Percentiles rank a stretch among this genome's conserved stretches.
Conservation (phyloP, 129 eudicot species). For the Solidago caesia region DNA sequence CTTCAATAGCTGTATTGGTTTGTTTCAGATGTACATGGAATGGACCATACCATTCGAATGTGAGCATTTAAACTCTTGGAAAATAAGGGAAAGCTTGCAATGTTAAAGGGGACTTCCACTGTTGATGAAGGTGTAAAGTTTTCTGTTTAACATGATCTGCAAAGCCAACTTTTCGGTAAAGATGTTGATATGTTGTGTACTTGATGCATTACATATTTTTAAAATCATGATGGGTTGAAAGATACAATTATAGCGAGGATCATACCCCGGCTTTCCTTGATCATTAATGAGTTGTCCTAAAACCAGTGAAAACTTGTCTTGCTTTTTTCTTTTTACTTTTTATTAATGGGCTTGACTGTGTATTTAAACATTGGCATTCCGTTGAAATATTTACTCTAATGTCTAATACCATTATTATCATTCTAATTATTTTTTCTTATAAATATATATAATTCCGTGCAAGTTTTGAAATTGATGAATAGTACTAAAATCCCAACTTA, state of each 20-base stretch:
- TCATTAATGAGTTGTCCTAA: too few species aligned
- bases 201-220: conserved; percentile 10
- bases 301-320: not conserved
- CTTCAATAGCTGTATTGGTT: not conserved
- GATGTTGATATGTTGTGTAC: conserved; percentile 22
- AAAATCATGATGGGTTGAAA: conserved; percentile 3
- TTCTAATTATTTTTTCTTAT: not conserved
- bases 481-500: too few species aligned
- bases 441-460: too few species aligned
- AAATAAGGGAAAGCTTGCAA: conserved; percentile 86
- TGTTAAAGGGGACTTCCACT: conserved; percentile 77
- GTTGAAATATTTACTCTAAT: too few species aligned
- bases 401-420: too few species aligned
- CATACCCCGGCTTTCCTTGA: not conserved
- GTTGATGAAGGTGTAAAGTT: conserved; percentile 89
- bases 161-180: conserved; percentile 9
- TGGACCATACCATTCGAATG: conserved; percentile 75
- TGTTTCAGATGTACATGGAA: conserved; percentile 79
- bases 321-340: not conserved
- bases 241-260: not conserved
- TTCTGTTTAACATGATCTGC: conserved; percentile 38
- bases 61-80: conserved; percentile 82
- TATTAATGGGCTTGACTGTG: too few species aligned
- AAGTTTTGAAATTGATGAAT: too few species aligned
- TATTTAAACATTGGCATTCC: too few species aligned